These are phyloP conservation scores for Pythium sp. DNA, from an alignment of 352 stramenopile genomes.

Conservation along the genomic window DNA sequence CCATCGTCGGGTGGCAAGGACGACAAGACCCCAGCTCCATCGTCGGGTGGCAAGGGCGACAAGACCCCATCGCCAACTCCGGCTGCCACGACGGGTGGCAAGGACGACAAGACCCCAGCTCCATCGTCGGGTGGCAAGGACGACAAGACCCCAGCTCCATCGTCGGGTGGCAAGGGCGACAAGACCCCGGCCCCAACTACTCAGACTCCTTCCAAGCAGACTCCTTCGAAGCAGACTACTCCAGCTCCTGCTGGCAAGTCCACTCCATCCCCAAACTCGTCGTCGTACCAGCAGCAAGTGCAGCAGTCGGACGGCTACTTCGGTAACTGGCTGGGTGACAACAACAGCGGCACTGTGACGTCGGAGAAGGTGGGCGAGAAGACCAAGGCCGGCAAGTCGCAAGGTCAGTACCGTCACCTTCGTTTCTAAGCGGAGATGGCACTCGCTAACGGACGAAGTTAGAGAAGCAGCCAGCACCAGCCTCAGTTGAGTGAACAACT, in stretches of 20 bases:
- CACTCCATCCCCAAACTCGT: not conserved
- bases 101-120: slow-evolving; percentile 6
- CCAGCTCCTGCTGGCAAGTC: slow-evolving; percentile 4
- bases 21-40: not conserved
- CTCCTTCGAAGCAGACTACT: not conserved
- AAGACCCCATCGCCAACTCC: slow-evolving; percentile 1
- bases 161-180: not conserved
- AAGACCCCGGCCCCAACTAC: not conserved
- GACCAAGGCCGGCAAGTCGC: slow-evolving; percentile 10
- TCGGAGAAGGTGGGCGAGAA: slow-evolving; percentile 3
- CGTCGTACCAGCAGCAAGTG: slow-evolving; percentile 12
- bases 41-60: not conserved
- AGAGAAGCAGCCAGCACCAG: slow-evolving; percentile 4
- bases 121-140: not conserved
- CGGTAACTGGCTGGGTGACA: slow-evolving; percentile 16
- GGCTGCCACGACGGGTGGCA: not conserved
- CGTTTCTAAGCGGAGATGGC: slow-evolving; percentile 10
- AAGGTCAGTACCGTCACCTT: slow-evolving; percentile 17
- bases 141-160: not conserved
- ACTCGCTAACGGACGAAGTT: slow-evolving; percentile 17
- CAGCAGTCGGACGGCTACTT: slow-evolving; percentile 16
- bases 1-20: not conserved
- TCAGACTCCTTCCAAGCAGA: not conserved
- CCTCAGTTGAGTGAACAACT: not conserved
- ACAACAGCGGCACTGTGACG: slow-evolving; percentile 10